Conservation (phyloP, 768 basidiomycete genomes). For the Auriscalpium vulgare region DNA sequence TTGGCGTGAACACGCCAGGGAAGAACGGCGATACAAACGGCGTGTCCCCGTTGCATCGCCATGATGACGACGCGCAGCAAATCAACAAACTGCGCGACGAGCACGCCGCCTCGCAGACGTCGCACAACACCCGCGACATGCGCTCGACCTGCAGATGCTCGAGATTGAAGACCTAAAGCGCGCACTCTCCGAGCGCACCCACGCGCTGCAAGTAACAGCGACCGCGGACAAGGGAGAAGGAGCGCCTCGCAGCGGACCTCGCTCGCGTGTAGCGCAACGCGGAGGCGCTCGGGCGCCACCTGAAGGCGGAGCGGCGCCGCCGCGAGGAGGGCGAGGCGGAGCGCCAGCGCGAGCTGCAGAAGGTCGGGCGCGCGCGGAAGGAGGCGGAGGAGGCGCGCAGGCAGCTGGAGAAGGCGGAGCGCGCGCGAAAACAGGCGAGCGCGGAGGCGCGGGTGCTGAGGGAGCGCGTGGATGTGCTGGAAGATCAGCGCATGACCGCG, state of each 20-base stretch:
- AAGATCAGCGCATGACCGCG: conserved; percentile 45
- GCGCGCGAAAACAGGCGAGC: conserved; percentile 59
- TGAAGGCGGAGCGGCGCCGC: conserved; percentile 58
- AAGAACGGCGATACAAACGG: conserved; percentile 44
- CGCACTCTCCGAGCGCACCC: conserved; percentile 52
- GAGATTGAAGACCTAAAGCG: conserved; percentile 72
- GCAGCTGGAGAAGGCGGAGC: conserved; percentile 39
- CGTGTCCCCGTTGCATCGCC: conserved; percentile 74
- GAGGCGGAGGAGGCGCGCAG: conserved; percentile 3
- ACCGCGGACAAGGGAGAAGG: conserved; percentile 57
- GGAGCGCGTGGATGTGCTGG: conserved; percentile 9
- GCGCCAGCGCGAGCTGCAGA: conserved; percentile 42
- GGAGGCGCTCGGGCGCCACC: conserved; percentile 68
- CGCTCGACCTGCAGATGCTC: conserved; percentile 60
- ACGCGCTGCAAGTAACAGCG: conserved; percentile 55
- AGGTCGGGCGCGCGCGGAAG: conserved; percentile 20
- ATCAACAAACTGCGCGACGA: conserved; percentile 56
- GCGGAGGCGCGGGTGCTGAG: conserved; percentile 52
- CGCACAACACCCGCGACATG: conserved; percentile 64
- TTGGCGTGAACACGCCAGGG: conserved; percentile 50
- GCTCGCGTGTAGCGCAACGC: conserved; percentile 69
- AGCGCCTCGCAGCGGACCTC: conserved; percentile 66
- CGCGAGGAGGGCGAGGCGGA: conserved; percentile 46
- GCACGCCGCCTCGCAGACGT: conserved; percentile 49
- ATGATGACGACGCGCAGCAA: conserved; percentile 36